Base-by-base conservation (phyloP, 805 yeast genomes). In the Saccharomycopsis babjevae region DNA sequence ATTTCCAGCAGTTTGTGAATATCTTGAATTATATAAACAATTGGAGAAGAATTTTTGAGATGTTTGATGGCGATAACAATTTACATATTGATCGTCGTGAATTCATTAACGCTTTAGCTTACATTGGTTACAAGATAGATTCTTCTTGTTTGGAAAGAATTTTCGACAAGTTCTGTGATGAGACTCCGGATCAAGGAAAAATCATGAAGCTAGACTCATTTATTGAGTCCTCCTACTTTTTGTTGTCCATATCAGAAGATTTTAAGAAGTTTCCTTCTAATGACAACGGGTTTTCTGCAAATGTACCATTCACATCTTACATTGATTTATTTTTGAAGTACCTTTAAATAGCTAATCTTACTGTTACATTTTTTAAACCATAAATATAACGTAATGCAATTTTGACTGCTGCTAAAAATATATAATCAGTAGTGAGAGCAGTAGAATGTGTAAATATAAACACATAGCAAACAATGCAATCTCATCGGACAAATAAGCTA, bases 131-230 rank as follows among this genome's bases (percentile, higher is more conserved):
- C 50, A 22, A 32, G 28, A 28, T 62, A 25, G 62, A 57, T 25
- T 13, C 22, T 18, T 20, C 25, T 15, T 59, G 57, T 36, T 38
- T 59, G 22, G 40, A 56, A 30, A 38, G 54, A 20, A 54, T 62
- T 11, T 62, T 59, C 36, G 39, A 36, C 50, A 46, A 42, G 50
- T 62, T 57, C 40, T 59, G 57, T 5, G 57, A 59, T 34, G 4
- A 6, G 11, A 34, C 50, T 30, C 50, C 56, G 7, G n/a, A 32
- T 6, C 42, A 54, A 30, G 61, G 57, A 16, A 15, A 13, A 15
- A 46, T 42, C 8, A 62, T 62, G 64, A 62, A 59, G 30, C 59
- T 62, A 22, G 64, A 62, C 30, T 42, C 62, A 8, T 62, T 62
- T 57, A 58, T 62, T 40, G 62, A 59, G 28, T 32, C 61, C 13